Conservation (phyloP, 2,329 filamentous ascomycete genomes). For the Trichoderma hamatum region DNA sequence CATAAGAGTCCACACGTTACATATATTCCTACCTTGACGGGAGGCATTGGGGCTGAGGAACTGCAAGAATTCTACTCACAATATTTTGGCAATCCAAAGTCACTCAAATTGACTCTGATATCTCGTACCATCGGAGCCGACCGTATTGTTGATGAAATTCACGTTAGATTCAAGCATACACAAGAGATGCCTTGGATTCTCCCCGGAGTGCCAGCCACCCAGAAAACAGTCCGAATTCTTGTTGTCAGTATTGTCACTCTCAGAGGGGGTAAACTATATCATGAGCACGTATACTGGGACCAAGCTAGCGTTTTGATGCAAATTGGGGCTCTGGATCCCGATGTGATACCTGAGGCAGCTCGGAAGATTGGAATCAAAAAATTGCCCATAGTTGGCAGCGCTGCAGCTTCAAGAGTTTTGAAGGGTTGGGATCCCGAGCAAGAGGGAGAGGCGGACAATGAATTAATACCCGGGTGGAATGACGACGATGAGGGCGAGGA, state of each 20-base stretch:
- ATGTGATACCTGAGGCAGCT: slow-evolving; percentile 41
- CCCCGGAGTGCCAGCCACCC: slow-evolving; percentile 60
- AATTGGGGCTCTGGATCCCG: slow-evolving; percentile 56
- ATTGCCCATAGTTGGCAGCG: slow-evolving; percentile 46
- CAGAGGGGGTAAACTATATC: slow-evolving; percentile 60
- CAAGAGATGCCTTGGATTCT: slow-evolving; percentile 63
- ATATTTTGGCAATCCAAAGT: slow-evolving; percentile 66
- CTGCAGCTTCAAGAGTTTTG: slow-evolving; percentile 44
- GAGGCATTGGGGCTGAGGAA: slow-evolving; percentile 62
- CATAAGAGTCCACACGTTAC: slow-evolving; percentile 69
- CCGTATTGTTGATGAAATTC: slow-evolving; percentile 66
- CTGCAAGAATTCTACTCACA: slow-evolving; percentile 66
- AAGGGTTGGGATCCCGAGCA: slow-evolving; percentile 40
- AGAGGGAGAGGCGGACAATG: slow-evolving; percentile 50
- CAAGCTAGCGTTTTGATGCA: slow-evolving; percentile 63
- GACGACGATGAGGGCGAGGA: slow-evolving; percentile 24
- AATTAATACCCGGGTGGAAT: slow-evolving; percentile 44
- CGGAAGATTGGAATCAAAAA: slow-evolving; percentile 41
- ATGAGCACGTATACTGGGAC: slow-evolving; percentile 68
- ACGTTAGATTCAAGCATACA: slow-evolving; percentile 61
- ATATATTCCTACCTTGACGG: slow-evolving; percentile 66
- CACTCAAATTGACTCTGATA: slow-evolving; percentile 62
- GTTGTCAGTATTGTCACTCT: slow-evolving; percentile 63
- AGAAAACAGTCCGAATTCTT: slow-evolving; percentile 55
- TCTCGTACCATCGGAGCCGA: slow-evolving; percentile 67